Conservation (phyloP, 768 basidiomycete genomes). For the Royoungia palumana region DNA sequence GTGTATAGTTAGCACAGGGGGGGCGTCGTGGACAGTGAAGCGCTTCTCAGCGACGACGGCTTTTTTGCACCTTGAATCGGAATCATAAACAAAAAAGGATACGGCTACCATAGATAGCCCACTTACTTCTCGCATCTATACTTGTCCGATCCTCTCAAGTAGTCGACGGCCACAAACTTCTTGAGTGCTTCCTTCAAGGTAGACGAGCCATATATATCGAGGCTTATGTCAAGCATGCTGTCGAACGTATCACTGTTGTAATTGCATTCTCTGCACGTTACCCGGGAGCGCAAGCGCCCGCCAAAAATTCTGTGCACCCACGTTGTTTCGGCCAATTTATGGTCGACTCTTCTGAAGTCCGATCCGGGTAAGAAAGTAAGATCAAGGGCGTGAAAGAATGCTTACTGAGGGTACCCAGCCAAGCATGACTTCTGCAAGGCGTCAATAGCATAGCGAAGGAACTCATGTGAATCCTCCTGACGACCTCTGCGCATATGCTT, state of each 20-base stretch:
- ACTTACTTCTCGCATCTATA: constrained; percentile 98
- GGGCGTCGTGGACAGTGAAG: constrained; percentile 86
- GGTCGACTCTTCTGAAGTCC: constrained; percentile 58
- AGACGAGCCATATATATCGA: constrained; percentile 73
- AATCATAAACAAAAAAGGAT: constrained; percentile 6
- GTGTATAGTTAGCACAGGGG: constrained; percentile 85
- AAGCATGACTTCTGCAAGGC: constrained; percentile 84
- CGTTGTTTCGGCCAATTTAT: constrained; percentile 75
- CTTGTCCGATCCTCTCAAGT: constrained; percentile 86
- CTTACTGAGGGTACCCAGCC: constrained; percentile 67
- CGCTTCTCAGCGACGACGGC: constrained; percentile 86
- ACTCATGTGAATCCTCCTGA: constrained; percentile 98
- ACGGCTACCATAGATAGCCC: background rate
- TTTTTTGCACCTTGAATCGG: constrained; percentile 74
- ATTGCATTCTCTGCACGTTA: constrained; percentile 76
- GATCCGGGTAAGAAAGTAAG: constrained; percentile 9
- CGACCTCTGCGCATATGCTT: constrained; percentile 87
- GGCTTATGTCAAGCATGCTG: constrained; percentile 86
- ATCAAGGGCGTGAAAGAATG: constrained; percentile 9
- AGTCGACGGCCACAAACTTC: constrained; percentile 79
- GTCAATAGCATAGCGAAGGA: constrained; percentile 91
- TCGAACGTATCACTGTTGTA: constrained; percentile 96
- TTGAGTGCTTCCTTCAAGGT: constrained; percentile 69
- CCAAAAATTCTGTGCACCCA: constrained; percentile 97
- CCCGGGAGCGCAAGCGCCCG: constrained; percentile 85